Evolutionary conservation across 2,329 filamentous ascomycete species (phyloP), one percentile per base, ranked within the genome.

Genomic region (Ophidiomyces ophidiicola): DNA sequence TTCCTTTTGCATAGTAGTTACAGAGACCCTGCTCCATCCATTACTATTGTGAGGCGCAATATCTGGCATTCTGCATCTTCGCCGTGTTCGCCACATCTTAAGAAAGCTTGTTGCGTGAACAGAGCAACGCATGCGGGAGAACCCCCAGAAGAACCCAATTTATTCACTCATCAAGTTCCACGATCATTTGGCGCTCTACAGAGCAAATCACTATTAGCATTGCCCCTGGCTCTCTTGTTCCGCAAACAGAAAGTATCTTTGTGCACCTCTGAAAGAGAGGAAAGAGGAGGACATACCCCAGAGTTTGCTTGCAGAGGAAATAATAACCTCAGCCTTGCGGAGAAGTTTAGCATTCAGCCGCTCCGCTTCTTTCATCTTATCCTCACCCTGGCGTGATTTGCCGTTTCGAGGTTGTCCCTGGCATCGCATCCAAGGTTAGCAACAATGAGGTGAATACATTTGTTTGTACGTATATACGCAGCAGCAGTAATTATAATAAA

Each of bases 331-430:
- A 1, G 80, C 80, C 54, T 82, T 85, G 12, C 63, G 62, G 11
- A 76, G 56, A 20, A 85, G 55, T 53, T 82, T 84, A 39, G 75
- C 71, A 33, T 69, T 66, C 46, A 77, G 76, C 42, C 73, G 76
- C 32, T 71, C 63, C 36, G 74, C 72, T 20, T 79, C 72, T 19
- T 68, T 62, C 0, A 65, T 65, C 45, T 72, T 70, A 8, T 74
- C 55, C 7, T 26, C 24, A n/a, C 24, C 24, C 24, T 24, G 72
- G 69, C 29, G 32, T 31, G 31, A 36, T 19, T 41, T 39, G 4
- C 28, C 32, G 69, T 80, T 82, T 49, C 72, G 77, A 12, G 78
- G 76, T 60, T 82, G 79, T 3, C 76, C 77, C 72, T 78, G 41
- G 26, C 17, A 5, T 32, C 25, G 8, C 23, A 34, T 17, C 11